Evolutionary conservation across 2,329 filamentous ascomycete species (phyloP), one percentile per base, ranked within the genome.

Genomic region (Colletotrichum horii): DNA sequence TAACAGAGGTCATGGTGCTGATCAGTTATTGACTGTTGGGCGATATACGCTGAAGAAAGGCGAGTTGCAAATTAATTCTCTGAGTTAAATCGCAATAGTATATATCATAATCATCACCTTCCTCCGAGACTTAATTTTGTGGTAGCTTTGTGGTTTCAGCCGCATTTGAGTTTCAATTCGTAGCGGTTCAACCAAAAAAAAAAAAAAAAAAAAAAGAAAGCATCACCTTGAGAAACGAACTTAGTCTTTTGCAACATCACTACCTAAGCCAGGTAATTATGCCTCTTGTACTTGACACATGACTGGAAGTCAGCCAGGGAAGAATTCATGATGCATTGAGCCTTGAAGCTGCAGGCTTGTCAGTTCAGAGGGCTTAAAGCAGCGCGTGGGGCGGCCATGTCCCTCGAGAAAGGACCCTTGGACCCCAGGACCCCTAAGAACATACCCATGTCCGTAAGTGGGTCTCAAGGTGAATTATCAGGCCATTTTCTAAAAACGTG

Each of bases 401-500:
- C n/a, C 0, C 34, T 32, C 28, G 30, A 61, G 58, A 16, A 26
- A 11, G 32, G 12, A 7, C 43, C n/a, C n/a, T 52, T 22, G 43
- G 2, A 52, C 43, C 43, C 43, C 43, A 61, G 56, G 58, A 61
- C 58, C 58, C 58, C 58, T 61, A 61, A 61, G 30, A 61, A 61
- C 28, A 61, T 22, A 30, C 68, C 69, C 52, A 56, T 66, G 69
- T 48, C 60, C 34, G 19, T 24, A 71, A 56, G 69, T 71, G 62
- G 69, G 43, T 11, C 62, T 66, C 4, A 6, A 71, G 14, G 38
- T 66, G 60, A 70, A 62, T 61, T 52, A 70, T 70, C 67, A 70
- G 67, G 67, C 67, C 67, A 70, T 62, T 70, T 70, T 26, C 67
- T 34, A 58, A 62, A 62, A 61, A 70, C 43, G 28, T 61, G 30